Percentiles rank a stretch among this genome's conserved stretches.
Evolutionary conservation across 208 protist species (phyloP).

Genomic region (Leptomonas pyrrhocoris): DNA sequence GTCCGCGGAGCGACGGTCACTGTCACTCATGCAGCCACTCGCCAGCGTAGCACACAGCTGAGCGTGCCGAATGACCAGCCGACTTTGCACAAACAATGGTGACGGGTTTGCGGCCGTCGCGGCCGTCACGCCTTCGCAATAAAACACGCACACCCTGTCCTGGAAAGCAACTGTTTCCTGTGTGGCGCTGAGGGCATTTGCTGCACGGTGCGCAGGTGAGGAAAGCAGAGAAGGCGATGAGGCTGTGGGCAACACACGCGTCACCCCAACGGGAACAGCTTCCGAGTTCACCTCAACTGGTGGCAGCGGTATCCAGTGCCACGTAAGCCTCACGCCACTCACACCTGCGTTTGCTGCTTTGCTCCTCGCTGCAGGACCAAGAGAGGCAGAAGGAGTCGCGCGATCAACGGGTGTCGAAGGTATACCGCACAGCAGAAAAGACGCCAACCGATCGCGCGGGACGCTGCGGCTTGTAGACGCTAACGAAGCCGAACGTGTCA

Average conservation of each 20-base stretch:
- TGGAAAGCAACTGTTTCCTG: neutral
- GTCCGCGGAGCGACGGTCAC: neutral
- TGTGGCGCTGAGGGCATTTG: neutral
- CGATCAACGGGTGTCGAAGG: neutral
- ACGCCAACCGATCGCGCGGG: neutral
- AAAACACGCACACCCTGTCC: neutral
- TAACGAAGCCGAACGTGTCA: neutral
- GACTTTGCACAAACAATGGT: neutral
- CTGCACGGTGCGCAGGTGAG: neutral
- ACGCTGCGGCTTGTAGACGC: neutral
- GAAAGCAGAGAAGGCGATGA: neutral
- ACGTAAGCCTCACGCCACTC: neutral
- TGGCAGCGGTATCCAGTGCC: constrained; percentile 23
- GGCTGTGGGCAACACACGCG: neutral
- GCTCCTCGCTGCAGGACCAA: neutral
- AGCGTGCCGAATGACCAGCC: neutral
- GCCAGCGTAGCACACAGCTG: neutral
- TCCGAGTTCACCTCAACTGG: neutral
- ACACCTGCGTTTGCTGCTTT: neutral
- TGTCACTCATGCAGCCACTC: neutral
- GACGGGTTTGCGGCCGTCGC: neutral
- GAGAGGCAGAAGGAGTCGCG: neutral
- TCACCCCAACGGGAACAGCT: neutral
- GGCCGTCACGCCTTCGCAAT: constrained; percentile 11
- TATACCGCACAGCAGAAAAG: constrained; percentile 17